phyloP scores from a whole-genome alignment of 1,139 yeast species.

The Suhomyces yuchorum region DNA sequence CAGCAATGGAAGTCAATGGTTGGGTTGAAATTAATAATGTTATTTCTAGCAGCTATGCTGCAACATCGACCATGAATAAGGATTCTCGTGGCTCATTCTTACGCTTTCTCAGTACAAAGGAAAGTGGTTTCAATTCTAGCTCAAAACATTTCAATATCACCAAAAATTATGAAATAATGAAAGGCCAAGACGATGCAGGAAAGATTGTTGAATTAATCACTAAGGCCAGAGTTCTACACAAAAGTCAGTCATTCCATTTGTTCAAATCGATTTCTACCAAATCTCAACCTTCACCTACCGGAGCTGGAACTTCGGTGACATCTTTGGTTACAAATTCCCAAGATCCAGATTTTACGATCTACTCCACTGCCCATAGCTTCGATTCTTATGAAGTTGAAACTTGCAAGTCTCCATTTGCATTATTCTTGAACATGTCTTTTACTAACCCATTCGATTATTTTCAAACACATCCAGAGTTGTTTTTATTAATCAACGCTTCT shows the following conservation, averaged over 20 bases:
- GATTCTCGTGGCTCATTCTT: conserved; percentile 23
- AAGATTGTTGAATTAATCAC: conserved; percentile 66
- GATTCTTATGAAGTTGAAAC: conserved; percentile 60
- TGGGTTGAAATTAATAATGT: conserved; percentile 70
- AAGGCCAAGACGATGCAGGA: conserved; percentile 19
- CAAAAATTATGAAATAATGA: conserved; percentile 30
- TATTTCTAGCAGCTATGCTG: conserved; percentile 46
- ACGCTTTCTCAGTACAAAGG: conserved; percentile 30
- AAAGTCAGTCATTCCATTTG: conserved; percentile 83
- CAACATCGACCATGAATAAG: conserved; percentile 18
- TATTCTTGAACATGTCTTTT: conserved; percentile 57
- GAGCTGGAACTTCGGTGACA: conserved; percentile 5
- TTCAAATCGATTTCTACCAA: conserved; percentile 47
- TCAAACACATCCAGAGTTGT: conserved; percentile 27
- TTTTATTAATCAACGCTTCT: conserved; percentile 32
- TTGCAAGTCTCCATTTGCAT: conserved; percentile 60
- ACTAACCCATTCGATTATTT: conserved; percentile 29
- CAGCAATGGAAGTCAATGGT: conserved; percentile 64
- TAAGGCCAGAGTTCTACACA: conserved; percentile 77
- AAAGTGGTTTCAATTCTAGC: conserved; percentile 26
- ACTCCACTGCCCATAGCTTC: conserved; percentile 79
- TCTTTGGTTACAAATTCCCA: neutral
- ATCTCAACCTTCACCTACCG: neutral
- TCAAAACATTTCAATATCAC: conserved; percentile 16
- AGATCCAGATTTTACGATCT: conserved; percentile 51